Conservation (phyloP, 805 yeast genomes). For the Barnettozyma californica region DNA sequence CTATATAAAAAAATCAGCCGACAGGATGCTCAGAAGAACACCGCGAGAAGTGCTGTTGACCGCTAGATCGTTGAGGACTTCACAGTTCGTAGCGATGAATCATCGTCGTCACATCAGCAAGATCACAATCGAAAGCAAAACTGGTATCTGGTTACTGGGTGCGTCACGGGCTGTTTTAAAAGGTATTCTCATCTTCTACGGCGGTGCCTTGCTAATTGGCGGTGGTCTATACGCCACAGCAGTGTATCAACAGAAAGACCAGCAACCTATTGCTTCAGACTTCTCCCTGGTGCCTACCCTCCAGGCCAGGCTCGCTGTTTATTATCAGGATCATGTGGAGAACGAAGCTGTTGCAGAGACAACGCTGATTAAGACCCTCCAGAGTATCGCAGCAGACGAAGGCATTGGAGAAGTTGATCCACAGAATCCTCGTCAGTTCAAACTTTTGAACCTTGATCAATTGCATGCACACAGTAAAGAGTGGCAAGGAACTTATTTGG, state of each 20-base stretch:
- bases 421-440: constrained; percentile 17
- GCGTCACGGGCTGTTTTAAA: constrained; percentile 13
- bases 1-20: not conserved
- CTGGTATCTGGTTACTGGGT: constrained; percentile 5
- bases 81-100: not conserved
- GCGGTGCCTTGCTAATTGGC: constrained; percentile 7
- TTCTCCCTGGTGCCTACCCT: constrained; percentile 6
- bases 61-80: not conserved
- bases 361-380: constrained; percentile 28
- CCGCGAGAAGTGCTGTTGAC: not conserved
- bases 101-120: constrained; percentile 3
- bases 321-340: constrained; percentile 32
- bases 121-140: not conserved
- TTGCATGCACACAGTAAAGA: constrained; percentile 24
- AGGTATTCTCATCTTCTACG: constrained; percentile 15
- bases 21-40: not conserved
- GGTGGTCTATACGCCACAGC: constrained; percentile 6
- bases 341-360: constrained; percentile 31
- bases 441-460: constrained; percentile 20
- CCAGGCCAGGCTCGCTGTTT: constrained; percentile 30
- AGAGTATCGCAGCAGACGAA: constrained; percentile 27
- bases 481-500: constrained; percentile 31
- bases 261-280: constrained; percentile 11
- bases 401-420: constrained; percentile 21
- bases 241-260: constrained; percentile 7